Base-by-base conservation (phyloP, 2,329 filamentous ascomycete genomes). In the Penicillium sumatraense region DNA sequence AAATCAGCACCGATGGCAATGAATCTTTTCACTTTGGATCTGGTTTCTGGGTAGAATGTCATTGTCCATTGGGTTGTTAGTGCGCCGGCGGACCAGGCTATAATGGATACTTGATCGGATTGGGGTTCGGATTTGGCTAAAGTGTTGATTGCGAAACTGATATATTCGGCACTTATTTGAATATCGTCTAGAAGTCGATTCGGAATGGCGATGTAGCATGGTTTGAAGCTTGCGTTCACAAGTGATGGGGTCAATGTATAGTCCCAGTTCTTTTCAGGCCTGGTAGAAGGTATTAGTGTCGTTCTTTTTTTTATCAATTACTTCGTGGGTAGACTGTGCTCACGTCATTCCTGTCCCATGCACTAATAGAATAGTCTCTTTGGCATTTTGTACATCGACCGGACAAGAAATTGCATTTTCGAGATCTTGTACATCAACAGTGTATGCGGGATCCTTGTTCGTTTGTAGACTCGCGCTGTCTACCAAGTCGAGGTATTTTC, bases 331-430 rank as follows among this genome's bases (percentile, higher is more conserved):
- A n/a, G n/a, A n/a, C n/a, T n/a, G n/a, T n/a, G n/a, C 44, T 18
- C 26, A 47, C 44, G 44, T 47, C 26, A 47, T 47, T 18, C 44
- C 44, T 4, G 44, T 47, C 18, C 44, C 44, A 31, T 47, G 44
- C 7, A 47, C 44, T 18, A 47, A 14, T 3, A 47, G 26, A 6
- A 47, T 26, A 4, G 44, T 47, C 26, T 47, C 44, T 20, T 27
- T 47, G 3, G 44, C 26, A 24, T 33, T 47, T 16, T 9, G 26
- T 18, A 33, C 26, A 27, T n/a, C 11, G 3, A 18, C 9, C 10
- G 44, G 44, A 31, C 45, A 48, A 29, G 33, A 48, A 31, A 48
- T 29, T 35, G 35, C 4, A 4, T 38, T 38, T 13, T 20, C 35
- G 8, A 38, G 35, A 35, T 35, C 31, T 35, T 7, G 5, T 35